Conservation (phyloP, 768 basidiomycete species). For the Trametes cingulata region DNA sequence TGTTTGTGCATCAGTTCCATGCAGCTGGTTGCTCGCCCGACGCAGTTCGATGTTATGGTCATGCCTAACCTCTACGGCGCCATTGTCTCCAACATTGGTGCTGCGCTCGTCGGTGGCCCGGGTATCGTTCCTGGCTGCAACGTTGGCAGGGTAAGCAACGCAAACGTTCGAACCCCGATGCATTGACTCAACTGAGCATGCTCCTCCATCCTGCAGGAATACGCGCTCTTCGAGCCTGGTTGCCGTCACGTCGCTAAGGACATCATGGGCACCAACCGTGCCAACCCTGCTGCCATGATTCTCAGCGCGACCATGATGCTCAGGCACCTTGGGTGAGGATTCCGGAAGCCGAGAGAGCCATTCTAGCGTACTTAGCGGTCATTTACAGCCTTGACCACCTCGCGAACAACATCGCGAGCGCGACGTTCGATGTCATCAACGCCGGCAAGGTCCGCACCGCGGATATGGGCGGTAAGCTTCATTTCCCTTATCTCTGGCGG, state of each 20-base stretch:
- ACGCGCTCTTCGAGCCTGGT: slow-evolving; percentile 97
- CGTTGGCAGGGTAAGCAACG: slow-evolving; percentile 74
- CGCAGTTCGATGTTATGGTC: slow-evolving; percentile 99
- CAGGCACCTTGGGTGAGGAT: slow-evolving; percentile 83
- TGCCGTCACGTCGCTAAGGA: slow-evolving; percentile 95
- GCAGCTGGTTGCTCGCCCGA: slow-evolving; percentile 96
- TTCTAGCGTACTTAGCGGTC: slow-evolving; percentile 17
- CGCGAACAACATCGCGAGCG: slow-evolving; percentile 90
- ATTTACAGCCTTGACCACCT: slow-evolving; percentile 79
- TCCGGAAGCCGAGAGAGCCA: background rate
- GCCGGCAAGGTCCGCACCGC: slow-evolving; percentile 86
- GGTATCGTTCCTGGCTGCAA: slow-evolving; percentile 83
- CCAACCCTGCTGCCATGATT: slow-evolving; percentile 97
- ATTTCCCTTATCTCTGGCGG: background rate
- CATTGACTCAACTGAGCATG: slow-evolving; percentile 10
- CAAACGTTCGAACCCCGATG: background rate
- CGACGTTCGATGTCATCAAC: slow-evolving; percentile 92
- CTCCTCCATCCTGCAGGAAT: slow-evolving; percentile 62
- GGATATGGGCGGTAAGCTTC: slow-evolving; percentile 86
- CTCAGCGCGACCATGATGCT: slow-evolving; percentile 98
- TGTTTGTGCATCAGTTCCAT: slow-evolving; percentile 63
- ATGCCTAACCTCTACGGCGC: slow-evolving; percentile 98
- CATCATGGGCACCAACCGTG: slow-evolving; percentile 94
- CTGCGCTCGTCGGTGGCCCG: slow-evolving; percentile 92
- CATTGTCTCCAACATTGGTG: slow-evolving; percentile 92